Evolutionary conservation across 441 rosid genomes (phyloP).

Genomic region (Arabidopsis hybrid): DNA sequence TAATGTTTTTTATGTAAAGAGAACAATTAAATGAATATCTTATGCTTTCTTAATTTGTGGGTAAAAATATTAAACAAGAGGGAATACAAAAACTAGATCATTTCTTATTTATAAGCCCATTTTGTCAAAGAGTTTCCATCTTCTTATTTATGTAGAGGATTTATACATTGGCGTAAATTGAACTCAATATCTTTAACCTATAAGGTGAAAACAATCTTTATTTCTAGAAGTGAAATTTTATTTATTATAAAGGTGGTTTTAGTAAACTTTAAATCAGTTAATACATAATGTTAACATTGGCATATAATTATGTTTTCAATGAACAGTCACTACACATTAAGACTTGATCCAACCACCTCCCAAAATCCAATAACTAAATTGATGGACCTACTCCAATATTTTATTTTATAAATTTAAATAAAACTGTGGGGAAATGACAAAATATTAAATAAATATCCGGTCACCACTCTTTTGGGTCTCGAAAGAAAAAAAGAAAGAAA

Average conservation of each 20-base stretch:
- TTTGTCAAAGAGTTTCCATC: neutral
- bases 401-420: neutral
- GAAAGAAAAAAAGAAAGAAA: neutral
- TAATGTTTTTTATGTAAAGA: no score
- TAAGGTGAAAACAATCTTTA: no score
- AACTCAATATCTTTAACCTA: no score
- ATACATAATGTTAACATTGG: no score
- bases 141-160: neutral
- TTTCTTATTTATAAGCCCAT: neutral
- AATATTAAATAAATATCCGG: neutral
- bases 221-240: no score
- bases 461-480: conserved; percentile 13
- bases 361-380: neutral
- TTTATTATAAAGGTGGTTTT: no score
- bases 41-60: no score
- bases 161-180: no score
- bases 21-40: no score
- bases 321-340: neutral
- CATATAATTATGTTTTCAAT: neutral
- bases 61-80: no score
- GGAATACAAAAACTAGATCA: no score
- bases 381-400: neutral
- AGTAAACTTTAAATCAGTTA: no score
- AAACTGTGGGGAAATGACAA: neutral
- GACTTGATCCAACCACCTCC: neutral